Evolutionary conservation across 441 rosid species (phyloP), one percentile per base, ranked within the genome.

Genomic region (Corymbia calophylla): DNA sequence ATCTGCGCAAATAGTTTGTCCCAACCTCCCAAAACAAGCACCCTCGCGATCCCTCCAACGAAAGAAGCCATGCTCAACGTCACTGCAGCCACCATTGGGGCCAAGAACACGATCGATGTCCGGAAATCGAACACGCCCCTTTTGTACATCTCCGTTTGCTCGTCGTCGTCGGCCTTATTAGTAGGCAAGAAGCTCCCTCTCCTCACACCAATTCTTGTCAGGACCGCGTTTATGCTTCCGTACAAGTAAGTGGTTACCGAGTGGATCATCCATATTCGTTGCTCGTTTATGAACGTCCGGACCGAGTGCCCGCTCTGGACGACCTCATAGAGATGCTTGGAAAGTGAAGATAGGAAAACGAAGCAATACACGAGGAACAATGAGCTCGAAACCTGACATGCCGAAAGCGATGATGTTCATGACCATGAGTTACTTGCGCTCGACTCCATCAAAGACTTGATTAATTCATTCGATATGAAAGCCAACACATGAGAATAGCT

Each of bases 211-310:
- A 92, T 66, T 56, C 60, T 88, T 17, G 90, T 87, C 89, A 90
- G 18, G 35, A 93, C 35, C 8, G 90, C 94, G 39, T 94, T 89
- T 56, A 93, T 54, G 68, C 87, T 89, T 64, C 94, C 95, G 47
- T 89, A 93, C 5, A 89, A 44, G 7, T 48, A 55, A 16, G 60
- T 17, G 9, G 94, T 92, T 11, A 93, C 90, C 3, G 93, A 48
- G 53, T 87, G 91, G 15, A 94, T 93, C 92, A 93, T 93, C 95
- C 95, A 94, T 39, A 89, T 77, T 54, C 95, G 88, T 60, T 88
- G 86, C 86, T 94, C 95, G 54, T 93, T 90, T 47, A 53, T 86
- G 91, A 89, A 87, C 53, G 87, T 68, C 56, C 29, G 25, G 7
- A 91, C 32, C 21, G 92, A 47, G 48, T 90, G 90, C 6, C 91